Evolutionary conservation across 73 alveolate genomes (phyloP), one percentile per base, ranked within the genome.

Genomic region (Paramecium biaurelia): DNA sequence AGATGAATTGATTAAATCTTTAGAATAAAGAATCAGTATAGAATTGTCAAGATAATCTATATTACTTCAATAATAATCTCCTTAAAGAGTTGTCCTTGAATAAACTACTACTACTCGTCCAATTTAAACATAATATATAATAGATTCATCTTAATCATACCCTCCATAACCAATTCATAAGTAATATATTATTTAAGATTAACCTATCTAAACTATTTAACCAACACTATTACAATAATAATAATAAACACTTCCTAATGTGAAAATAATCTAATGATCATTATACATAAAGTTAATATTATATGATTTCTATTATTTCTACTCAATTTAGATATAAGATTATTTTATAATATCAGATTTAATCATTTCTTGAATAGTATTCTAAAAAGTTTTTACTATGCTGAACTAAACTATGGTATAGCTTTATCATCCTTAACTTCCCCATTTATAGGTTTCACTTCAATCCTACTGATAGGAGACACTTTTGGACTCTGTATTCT

Each of bases 81-180:
- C 90, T 7, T 4, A 47, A 21, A 79, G 90, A 79, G 76, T 79
- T 5, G 74, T 79, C 43, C 41, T 79, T 24, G 90, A 79, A 79
- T 79, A 74, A 32, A 74, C 87, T 14, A 74, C 87, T 35, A 74
- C 84, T 6, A 63, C 84, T 63, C 41, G 84, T 12, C 84, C 84
- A 26, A 26, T 63, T 23, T 26, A 63, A 26, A 30, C 84, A 30
- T 5, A 63, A 63, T 63, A 63, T 63, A 49, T 63, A 2, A 63
- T 63, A 4, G 84, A 63, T 63, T 63, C 84, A 63, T 63, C 84
- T 5, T 9, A 63, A 24, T 63, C 20, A 11, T 30, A 11, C 12
- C 26, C 20, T 63, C 26, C 6, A 63, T 26, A 63, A 12, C 84
- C 84, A 14, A 32, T 63, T 23, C 84, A 63, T 63, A 63, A 63